Evolutionary conservation across 2,329 filamentous ascomycete species (phyloP), one percentile per base, ranked within the genome.

Genomic region (Ascochyta viciae-villosae): DNA sequence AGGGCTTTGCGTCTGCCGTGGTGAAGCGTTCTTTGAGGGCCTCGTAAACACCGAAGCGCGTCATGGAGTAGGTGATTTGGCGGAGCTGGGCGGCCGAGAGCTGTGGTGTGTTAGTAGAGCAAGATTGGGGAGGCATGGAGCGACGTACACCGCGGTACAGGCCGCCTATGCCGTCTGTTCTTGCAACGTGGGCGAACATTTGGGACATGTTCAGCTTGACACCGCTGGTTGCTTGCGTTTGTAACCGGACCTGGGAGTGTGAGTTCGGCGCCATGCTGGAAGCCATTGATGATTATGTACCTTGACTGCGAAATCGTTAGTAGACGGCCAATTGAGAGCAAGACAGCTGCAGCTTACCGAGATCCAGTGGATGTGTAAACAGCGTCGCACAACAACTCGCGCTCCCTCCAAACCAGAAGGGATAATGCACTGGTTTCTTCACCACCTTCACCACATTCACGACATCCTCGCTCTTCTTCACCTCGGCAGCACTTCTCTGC

Each of bases 41-140:
- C 79, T 98, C 95, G 82, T 99, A 99, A 62, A 97, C 87, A 62
- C 92, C 95, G 80, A 99, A 99, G 44, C 95, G 91, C 34, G 92
- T 95, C 46, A 95, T 99, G 57, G 90, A 95, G 81, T 99, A 99
- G 57, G 95, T 98, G 50, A 79, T 85, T 80, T 98, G 95, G 63
- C 95, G 93, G 54, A 98, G 85, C 44, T 98, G 85, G 53, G 93
- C 95, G 64, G 95, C 95, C 2, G 93, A 96, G 56, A 98, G 87
- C 79, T 87, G 67, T 6, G 41, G n/a, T 16, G 9, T 37, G 41
- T 37, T 34, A 61, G 44, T 2, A 6, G 3, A 1, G 7, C 4
- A 7, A 8, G 3, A 22, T 15, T 31, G 29, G 23, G 15, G 10
- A 33, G 24, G 43, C 12, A 40, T 41, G 4, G 29, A 9, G 27